phyloP scores from a whole-genome alignment of 805 yeast species.

The Clavispora fructus region DNA sequence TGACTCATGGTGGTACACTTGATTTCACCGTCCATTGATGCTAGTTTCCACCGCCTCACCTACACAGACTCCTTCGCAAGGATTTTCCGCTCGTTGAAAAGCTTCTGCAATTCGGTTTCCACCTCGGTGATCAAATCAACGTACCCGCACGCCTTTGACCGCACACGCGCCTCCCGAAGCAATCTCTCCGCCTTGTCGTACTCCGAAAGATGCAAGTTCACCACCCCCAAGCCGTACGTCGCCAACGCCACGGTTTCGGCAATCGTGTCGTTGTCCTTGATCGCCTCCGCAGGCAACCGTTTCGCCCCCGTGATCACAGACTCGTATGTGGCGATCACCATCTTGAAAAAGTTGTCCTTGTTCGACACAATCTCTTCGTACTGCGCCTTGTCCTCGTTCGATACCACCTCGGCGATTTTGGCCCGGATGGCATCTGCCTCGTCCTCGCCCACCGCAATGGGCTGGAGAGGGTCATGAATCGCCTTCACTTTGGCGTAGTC shows the following conservation, averaged over 20 bases:
- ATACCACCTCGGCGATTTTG: slow-evolving; percentile 8
- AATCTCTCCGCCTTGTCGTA: slow-evolving; percentile 53
- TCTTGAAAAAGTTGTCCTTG: slow-evolving; percentile 22
- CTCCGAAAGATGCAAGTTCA: slow-evolving; percentile 56
- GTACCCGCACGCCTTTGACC: slow-evolving; percentile 65
- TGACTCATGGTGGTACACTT: no score
- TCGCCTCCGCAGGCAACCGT: slow-evolving; percentile 22
- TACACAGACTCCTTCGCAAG: no score
- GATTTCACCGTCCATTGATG: no score
- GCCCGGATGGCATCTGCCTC: slow-evolving; percentile 9
- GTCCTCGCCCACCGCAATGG: slow-evolving; percentile 5
- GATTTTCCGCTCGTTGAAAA: slow-evolving; percentile 32
- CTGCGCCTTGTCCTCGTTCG: slow-evolving; percentile 24
- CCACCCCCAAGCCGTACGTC: slow-evolving; percentile 80
- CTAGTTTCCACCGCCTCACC: no score
- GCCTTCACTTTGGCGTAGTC: slow-evolving; percentile 15
- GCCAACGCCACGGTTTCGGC: slow-evolving; percentile 74
- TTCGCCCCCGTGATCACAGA: slow-evolving; percentile 31
- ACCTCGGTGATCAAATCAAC: slow-evolving; percentile 57
- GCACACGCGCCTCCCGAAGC: slow-evolving; percentile 61
- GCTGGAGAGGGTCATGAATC: slow-evolving; percentile 13
- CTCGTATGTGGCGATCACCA: slow-evolving; percentile 31
- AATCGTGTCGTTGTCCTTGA: slow-evolving; percentile 23
- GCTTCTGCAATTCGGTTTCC: slow-evolving; percentile 58
- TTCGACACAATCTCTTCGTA: slow-evolving; percentile 16